phyloP scores from a whole-genome alignment of 1,139 yeast species.

The Debaryomyces fabryi region DNA sequence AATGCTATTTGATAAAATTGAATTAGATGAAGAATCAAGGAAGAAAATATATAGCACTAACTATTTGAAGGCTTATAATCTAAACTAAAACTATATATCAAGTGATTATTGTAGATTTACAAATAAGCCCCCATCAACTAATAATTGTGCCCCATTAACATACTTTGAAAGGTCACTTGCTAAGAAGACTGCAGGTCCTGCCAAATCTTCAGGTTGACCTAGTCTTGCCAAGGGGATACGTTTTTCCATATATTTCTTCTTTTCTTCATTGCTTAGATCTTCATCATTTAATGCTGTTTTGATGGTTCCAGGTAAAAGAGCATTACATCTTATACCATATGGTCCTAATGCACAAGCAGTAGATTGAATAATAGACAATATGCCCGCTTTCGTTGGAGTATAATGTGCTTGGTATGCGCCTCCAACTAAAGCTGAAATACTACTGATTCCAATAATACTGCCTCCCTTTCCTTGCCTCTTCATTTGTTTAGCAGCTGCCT shows the following conservation, averaged over 20 bases:
- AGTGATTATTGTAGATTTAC: constrained; percentile 39
- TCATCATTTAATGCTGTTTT: constrained; percentile 41
- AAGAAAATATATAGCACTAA: constrained; percentile 15
- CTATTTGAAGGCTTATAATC: constrained; percentile 16
- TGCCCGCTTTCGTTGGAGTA: constrained; percentile 53
- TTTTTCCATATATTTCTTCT: constrained; percentile 36
- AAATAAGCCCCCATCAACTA: constrained; percentile 52
- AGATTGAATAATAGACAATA: constrained; percentile 45
- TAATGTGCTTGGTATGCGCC: constrained; percentile 45
- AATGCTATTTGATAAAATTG: constrained; percentile 17
- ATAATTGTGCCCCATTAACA: constrained; percentile 46
- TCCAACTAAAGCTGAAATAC: constrained; percentile 45
- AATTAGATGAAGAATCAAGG: constrained; percentile 13
- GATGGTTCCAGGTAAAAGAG: constrained; percentile 48
- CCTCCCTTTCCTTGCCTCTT: constrained; percentile 49
- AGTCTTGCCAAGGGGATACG: constrained; percentile 50
- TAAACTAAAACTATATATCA: background rate
- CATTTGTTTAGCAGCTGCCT: constrained; percentile 51
- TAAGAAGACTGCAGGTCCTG: constrained; percentile 50
- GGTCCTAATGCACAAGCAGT: constrained; percentile 46
- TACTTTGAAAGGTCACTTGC: constrained; percentile 47
- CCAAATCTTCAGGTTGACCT: constrained; percentile 46
- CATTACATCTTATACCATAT: constrained; percentile 43
- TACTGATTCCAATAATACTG: constrained; percentile 43
- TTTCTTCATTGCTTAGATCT: constrained; percentile 34